A percentile compares a stretch with the other conserved stretches of the same genome.
Evolutionary conservation across 768 basidiomycete species (phyloP).

Genomic region (Boletus speciosus): DNA sequence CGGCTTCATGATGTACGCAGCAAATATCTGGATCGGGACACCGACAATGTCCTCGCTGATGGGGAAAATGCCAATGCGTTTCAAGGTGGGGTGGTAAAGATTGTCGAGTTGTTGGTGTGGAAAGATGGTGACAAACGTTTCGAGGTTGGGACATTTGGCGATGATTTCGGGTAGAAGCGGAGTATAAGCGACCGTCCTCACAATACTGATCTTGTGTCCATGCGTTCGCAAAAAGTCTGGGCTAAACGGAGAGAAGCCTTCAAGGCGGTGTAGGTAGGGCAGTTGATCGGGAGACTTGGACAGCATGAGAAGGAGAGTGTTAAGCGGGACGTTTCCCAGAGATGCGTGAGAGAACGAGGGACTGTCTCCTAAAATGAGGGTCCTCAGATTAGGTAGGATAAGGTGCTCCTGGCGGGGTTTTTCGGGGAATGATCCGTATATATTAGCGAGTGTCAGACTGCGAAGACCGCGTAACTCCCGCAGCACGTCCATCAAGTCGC

Average conservation of each 20-base stretch:
- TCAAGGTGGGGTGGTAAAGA: slow-evolving; percentile 36
- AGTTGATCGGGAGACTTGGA: slow-evolving; percentile 33
- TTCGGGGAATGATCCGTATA: slow-evolving; percentile 33
- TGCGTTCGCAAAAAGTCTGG: slow-evolving; percentile 39
- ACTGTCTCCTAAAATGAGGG: slow-evolving; percentile 40
- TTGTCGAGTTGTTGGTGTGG: slow-evolving; percentile 34
- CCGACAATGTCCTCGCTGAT: slow-evolving; percentile 34
- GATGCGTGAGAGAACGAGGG: slow-evolving; percentile 32
- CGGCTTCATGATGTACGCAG: slow-evolving; percentile 39
- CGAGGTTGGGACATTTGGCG: slow-evolving; percentile 38
- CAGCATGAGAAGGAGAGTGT: slow-evolving; percentile 39
- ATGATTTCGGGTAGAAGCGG: slow-evolving; percentile 37
- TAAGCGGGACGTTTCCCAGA: slow-evolving; percentile 36
- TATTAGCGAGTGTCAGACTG: slow-evolving; percentile 41
- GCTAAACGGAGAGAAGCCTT: slow-evolving; percentile 41
- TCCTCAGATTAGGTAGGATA: slow-evolving; percentile 37
- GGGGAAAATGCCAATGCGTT: slow-evolving; percentile 45
- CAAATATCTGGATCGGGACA: slow-evolving; percentile 38
- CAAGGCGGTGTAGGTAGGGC: slow-evolving; percentile 40
- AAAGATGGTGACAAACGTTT: slow-evolving; percentile 39
- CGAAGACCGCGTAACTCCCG: slow-evolving; percentile 32
- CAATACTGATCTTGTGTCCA: slow-evolving; percentile 39
- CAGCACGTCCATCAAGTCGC: slow-evolving; percentile 38
- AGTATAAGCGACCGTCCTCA: slow-evolving; percentile 36
- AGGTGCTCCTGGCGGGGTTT: slow-evolving; percentile 22